A percentile compares a stretch with the other conserved stretches of the same genome.
Conservation (phyloP, 1,284 basidiomycete genomes). For the Stereum hirsutum region DNA sequence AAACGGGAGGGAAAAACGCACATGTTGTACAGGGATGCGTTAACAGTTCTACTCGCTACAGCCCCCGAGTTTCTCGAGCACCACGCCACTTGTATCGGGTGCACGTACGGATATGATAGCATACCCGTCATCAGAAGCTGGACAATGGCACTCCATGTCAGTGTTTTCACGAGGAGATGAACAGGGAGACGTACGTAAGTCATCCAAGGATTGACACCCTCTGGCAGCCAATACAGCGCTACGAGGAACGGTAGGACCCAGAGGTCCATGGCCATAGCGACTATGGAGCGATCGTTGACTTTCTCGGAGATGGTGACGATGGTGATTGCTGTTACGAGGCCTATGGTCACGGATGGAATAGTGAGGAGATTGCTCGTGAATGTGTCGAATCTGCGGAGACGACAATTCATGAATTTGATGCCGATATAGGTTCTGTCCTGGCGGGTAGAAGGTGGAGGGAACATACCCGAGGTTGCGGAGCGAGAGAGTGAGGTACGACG, state of each 20-base stretch:
- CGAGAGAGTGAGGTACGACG: conserved; percentile 51
- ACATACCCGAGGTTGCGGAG: conserved; percentile 46
- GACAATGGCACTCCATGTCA: background rate
- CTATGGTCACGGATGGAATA: conserved; percentile 37
- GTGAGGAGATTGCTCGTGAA: conserved; percentile 52
- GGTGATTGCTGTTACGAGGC: conserved; percentile 17
- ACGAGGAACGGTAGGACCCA: conserved; percentile 47
- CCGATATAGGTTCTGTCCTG: too few species aligned
- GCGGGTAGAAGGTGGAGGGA: background rate
- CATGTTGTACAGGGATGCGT: conserved; percentile 50
- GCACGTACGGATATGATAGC: conserved; percentile 25
- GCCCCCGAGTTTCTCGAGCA: conserved; percentile 46
- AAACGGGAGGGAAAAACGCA: conserved; percentile 10
- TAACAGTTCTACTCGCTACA: conserved; percentile 45
- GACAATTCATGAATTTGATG: background rate
- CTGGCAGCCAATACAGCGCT: conserved; percentile 34
- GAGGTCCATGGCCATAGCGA: conserved; percentile 38
- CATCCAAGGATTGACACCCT: conserved; percentile 36
- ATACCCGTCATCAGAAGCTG: conserved; percentile 20
- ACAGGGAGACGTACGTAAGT: conserved; percentile 25
- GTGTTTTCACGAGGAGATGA: background rate
- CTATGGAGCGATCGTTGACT: conserved; percentile 17
- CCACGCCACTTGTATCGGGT: conserved; percentile 39
- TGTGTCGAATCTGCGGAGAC: conserved; percentile 40
- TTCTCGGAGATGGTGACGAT: conserved; percentile 14